Conservation (phyloP, 129 eudicot species). For the Pittosporum tobira region DNA sequence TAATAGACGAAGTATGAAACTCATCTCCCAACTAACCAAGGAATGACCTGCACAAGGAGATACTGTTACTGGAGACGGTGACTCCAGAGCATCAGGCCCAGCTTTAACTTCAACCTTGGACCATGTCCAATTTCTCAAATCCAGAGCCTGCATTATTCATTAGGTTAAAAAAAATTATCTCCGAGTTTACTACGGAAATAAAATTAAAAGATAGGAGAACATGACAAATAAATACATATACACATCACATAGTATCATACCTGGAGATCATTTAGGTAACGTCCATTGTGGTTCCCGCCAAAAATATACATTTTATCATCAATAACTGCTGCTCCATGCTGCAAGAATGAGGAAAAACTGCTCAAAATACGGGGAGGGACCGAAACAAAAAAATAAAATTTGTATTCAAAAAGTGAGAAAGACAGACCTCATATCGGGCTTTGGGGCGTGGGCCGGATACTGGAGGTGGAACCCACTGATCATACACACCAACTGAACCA, state of each 20-base stretch:
- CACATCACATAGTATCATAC: slow-evolving; percentile 35
- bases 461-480: slow-evolving; percentile 90
- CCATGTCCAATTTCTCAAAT: slow-evolving; percentile 90
- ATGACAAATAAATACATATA: slow-evolving; percentile 8
- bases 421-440: slow-evolving; percentile 83
- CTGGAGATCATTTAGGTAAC: slow-evolving; percentile 98
- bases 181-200: slow-evolving; percentile 1
- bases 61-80: slow-evolving; percentile 26
- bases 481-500: slow-evolving; percentile 65
- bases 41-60: slow-evolving; percentile 94
- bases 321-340: slow-evolving; percentile 98
- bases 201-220: slow-evolving; percentile 11
- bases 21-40: slow-evolving; percentile 57
- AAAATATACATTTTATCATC: slow-evolving; percentile 89
- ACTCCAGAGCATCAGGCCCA: slow-evolving; percentile 32
- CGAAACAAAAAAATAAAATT: background rate
- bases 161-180: background rate
- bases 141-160: slow-evolving; percentile 49
- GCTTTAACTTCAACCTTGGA: slow-evolving; percentile 75
- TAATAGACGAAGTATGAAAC: slow-evolving; percentile 11
- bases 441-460: slow-evolving; percentile 77
- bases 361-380: slow-evolving; percentile 3
- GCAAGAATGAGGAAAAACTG: slow-evolving; percentile 13
- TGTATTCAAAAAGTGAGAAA: slow-evolving; percentile 2
- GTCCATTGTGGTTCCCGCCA: slow-evolving; percentile 99